A percentile compares a stretch with the other conserved stretches of the same genome.
Conservation (phyloP, 2,329 filamentous ascomycete genomes). For the Xylaria sp. region DNA sequence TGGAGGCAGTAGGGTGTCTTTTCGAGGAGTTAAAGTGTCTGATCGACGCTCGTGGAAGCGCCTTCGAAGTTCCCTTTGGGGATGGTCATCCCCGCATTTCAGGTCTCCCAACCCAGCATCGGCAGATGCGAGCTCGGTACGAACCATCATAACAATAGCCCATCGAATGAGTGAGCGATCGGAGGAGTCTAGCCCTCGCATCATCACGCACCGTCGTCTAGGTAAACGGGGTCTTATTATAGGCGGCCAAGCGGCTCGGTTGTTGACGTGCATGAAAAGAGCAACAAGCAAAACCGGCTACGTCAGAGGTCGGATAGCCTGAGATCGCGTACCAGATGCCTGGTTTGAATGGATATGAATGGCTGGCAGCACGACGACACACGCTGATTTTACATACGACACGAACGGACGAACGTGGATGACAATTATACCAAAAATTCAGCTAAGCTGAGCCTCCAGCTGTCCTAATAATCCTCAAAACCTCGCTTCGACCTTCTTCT, state of each 20-base stretch:
- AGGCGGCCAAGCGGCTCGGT: not conserved
- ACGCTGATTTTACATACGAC: not conserved
- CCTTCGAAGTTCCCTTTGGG: not conserved
- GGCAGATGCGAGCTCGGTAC: not conserved
- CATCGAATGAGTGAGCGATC: not conserved
- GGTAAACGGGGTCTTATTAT: not conserved
- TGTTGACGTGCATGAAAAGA: not conserved
- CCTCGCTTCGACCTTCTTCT: slow-evolving; percentile 72
- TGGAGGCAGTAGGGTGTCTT: not conserved
- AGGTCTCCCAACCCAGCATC: not conserved
- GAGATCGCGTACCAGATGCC: not conserved
- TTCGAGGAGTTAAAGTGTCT: not conserved
- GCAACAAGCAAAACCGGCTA: slow-evolving; percentile 7
- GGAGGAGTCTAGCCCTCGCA: not conserved
- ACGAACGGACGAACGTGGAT: not conserved
- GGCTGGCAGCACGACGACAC: not conserved
- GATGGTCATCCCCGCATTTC: not conserved
- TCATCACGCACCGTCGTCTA: not conserved
- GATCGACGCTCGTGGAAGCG: not conserved
- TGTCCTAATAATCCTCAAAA: slow-evolving; percentile 47
- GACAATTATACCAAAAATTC: slow-evolving; percentile 2
- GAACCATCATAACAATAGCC: not conserved
- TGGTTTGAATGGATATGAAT: not conserved
- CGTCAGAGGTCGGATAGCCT: slow-evolving; percentile 1
- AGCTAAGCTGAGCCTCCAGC: not conserved